Conservation (phyloP, 1,284 basidiomycete species). For the Neonothopanus nambi region DNA sequence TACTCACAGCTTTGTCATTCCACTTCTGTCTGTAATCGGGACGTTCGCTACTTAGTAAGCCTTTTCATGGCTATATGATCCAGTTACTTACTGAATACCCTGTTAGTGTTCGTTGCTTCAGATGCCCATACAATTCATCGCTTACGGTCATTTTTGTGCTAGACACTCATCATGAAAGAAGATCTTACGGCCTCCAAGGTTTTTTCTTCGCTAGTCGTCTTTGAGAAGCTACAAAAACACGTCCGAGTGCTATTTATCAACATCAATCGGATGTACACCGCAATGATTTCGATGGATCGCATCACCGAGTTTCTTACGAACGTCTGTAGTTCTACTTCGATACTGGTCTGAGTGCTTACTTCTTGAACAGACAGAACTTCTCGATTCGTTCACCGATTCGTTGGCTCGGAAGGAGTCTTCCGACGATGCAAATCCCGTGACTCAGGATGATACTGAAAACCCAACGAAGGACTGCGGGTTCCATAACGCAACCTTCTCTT, state of each 20-base stretch:
- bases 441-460: not conserved
- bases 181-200: constrained; percentile 17
- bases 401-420: not conserved
- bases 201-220: constrained; percentile 23
- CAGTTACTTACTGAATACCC: not conserved
- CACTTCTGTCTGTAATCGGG: constrained; percentile 53
- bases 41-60: constrained; percentile 46
- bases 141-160: not conserved
- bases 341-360: not conserved
- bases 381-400: not conserved
- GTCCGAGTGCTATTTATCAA: constrained; percentile 1
- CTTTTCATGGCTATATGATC: not conserved
- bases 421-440: not conserved
- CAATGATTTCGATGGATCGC: constrained; percentile 1
- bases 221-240: constrained; percentile 18
- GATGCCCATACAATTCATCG: not conserved
- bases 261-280: constrained; percentile 23
- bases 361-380: constrained; percentile 1
- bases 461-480: not conserved
- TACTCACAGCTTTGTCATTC: constrained; percentile 43
- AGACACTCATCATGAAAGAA: constrained; percentile 20
- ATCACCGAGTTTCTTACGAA: constrained; percentile 1
- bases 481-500: constrained; percentile 5
- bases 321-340: not conserved
- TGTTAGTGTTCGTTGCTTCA: not conserved